A percentile compares a stretch with the other conserved stretches of the same genome.
phyloP scores from a whole-genome alignment of 176 grass and related monocot genomes.

The Oryza meridionalis region DNA sequence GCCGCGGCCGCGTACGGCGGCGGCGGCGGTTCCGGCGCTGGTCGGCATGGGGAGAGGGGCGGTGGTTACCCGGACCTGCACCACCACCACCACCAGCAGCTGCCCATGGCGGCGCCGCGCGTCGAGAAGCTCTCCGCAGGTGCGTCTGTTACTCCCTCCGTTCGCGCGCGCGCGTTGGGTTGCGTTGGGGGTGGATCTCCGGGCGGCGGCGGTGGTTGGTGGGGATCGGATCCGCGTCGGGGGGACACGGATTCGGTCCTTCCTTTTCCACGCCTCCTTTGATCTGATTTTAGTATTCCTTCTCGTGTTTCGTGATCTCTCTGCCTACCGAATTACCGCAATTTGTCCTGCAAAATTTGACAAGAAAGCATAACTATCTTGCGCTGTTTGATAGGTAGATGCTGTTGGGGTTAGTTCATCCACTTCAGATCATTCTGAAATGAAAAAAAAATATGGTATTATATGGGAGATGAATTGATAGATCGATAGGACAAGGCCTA shows the following conservation, averaged over 20 bases:
- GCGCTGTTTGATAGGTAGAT: slow-evolving; percentile 7
- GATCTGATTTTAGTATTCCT: slow-evolving; percentile 28
- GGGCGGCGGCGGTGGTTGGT: neutral
- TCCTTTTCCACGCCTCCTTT: slow-evolving; percentile 27
- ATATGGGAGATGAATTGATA: neutral
- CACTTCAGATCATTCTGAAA: slow-evolving; percentile 9
- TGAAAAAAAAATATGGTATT: neutral
- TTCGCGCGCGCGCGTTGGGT: no score
- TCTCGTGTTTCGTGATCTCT: slow-evolving; percentile 13
- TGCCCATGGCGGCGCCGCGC: slow-evolving; percentile 64
- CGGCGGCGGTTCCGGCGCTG: neutral
- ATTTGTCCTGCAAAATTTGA: neutral
- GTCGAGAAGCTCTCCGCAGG: slow-evolving; percentile 68
- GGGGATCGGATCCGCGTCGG: slow-evolving; percentile 38
- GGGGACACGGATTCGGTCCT: neutral
- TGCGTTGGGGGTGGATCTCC: slow-evolving; percentile 1
- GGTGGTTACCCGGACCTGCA: slow-evolving; percentile 44
- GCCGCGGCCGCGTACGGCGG: neutral
- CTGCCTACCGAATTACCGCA: neutral
- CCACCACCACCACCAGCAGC: slow-evolving; percentile 58
- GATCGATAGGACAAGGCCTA: slow-evolving; percentile 1
- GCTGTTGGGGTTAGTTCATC: neutral
- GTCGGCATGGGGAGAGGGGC: slow-evolving; percentile 14
- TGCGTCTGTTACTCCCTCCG: slow-evolving; percentile 28
- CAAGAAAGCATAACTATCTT: neutral